phyloP scores from a whole-genome alignment of 116 monocot species.

The Trichopus zeylanicus region DNA sequence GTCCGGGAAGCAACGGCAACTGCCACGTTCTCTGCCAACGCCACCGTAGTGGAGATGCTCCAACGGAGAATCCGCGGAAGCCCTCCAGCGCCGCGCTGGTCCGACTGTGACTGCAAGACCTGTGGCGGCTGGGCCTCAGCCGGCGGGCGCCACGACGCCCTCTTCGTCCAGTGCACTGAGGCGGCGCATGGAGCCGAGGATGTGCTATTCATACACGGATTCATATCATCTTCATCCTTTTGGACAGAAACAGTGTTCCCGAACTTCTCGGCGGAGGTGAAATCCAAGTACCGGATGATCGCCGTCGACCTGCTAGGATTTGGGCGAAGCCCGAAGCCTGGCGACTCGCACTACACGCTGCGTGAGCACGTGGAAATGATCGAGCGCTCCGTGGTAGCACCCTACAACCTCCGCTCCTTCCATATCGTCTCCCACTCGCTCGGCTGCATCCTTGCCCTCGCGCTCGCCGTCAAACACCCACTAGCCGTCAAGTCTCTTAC shows the following conservation, averaged over 20 bases:
- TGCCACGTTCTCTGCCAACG: conserved; percentile 73
- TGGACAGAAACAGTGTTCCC: conserved; percentile 97
- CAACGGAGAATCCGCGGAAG: conserved; percentile 55
- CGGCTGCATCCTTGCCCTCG: conserved; percentile 72
- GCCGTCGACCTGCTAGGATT: conserved; percentile 87
- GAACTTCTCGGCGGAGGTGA: conserved; percentile 37
- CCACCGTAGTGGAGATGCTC: conserved; percentile 77
- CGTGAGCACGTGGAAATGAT: conserved; percentile 89
- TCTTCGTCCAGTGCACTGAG: conserved; percentile 45
- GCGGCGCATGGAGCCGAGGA: conserved; percentile 33
- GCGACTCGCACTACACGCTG: conserved; percentile 82
- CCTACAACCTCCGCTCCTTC: conserved; percentile 46
- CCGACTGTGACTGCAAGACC: conserved; percentile 73
- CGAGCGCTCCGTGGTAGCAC: conserved; percentile 57
- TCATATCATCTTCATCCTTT: conserved; percentile 84
- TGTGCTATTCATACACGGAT: conserved; percentile 82
- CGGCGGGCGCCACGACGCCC: conserved; percentile 13
- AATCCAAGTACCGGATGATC: conserved; percentile 44
- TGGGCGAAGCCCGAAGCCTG: conserved; percentile 85
- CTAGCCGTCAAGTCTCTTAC: conserved; percentile 66
- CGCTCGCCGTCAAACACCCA: conserved; percentile 70
- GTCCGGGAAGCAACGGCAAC: too few relatives aligned
- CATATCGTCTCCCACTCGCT: conserved; percentile 96
- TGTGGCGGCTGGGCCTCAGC: conserved; percentile 52
- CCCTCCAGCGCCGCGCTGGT: conserved; percentile 57